These are phyloP conservation scores for Kwoniella botswanensis DNA, from an alignment of 768 basidiomycete genomes.

Conservation along the genomic window DNA sequence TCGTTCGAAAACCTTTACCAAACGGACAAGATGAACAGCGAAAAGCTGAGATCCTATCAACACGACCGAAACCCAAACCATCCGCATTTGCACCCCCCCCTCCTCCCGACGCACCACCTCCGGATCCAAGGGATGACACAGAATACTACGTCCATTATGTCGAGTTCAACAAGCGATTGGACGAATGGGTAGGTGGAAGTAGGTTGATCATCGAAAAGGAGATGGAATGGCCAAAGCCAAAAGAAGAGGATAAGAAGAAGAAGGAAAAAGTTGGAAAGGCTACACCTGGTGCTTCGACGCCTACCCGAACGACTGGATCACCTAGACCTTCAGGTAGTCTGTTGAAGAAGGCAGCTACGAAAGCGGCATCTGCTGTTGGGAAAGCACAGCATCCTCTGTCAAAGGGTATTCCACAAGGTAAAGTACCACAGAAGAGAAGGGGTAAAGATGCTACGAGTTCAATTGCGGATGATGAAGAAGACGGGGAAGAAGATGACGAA, in stretches of 20 bases:
- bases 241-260: constrained; percentile 59
- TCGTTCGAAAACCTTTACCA: constrained; percentile 77
- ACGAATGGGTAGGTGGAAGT: constrained; percentile 93
- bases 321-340: constrained; percentile 46
- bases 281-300: constrained; percentile 31
- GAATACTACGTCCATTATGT: constrained; percentile 99
- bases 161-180: constrained; percentile 97
- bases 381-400: constrained; percentile 44
- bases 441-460: constrained; percentile 34
- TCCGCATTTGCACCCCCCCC: constrained; percentile 54
- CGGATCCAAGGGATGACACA: constrained; percentile 73
- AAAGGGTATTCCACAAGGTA: constrained; percentile 57
- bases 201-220: constrained; percentile 82
- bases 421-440: constrained; percentile 40
- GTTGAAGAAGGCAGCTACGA: constrained; percentile 60
- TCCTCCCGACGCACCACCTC: constrained; percentile 62
- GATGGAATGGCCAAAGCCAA: constrained; percentile 80
- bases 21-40: constrained; percentile 83
- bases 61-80: constrained; percentile 75
- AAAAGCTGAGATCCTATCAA: constrained; percentile 92
- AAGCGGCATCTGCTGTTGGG: constrained; percentile 56
- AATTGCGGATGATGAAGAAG: constrained; percentile 69
- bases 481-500: constrained; percentile 62
- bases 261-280: constrained; percentile 64
- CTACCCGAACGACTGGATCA: constrained; percentile 28